Evolutionary conservation across 176 grass and related monocot genomes (phyloP), one percentile per base, ranked within the genome.

Genomic region (Raddia distichophylla): DNA sequence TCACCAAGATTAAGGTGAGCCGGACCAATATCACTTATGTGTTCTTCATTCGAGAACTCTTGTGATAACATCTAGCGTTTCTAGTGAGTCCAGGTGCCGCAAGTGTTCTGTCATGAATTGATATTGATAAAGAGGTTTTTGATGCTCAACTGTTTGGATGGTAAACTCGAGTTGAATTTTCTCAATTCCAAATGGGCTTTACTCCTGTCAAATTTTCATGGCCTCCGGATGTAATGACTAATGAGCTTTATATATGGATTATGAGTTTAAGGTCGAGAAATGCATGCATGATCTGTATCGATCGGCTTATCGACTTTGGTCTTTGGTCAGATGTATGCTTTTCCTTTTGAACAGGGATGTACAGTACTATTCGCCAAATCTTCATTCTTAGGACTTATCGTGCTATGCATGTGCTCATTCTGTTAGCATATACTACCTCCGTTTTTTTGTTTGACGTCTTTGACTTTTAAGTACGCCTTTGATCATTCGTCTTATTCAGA

Each of bases 11-110:
- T 27, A 27, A 1, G 45, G 22, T 61, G 85, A 87, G 72, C 85
- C 79, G 78, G 76, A 87, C 85, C 85, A 87, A 82, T 82, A 77
- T 87, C 85, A 76, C 85, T 87, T 71, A 76, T 87, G 85, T 87
- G 76, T 34, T 69, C 85, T 82, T 82, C 85, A 75, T 87, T 87
- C 85, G 18, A 18, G 34, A 50, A 17, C 5, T 56, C 34, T 27
- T 27, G 27, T 27, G 27, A 27, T 27, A 18, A 55, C 53, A 14
- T 17, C 5, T 11, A 49, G 48, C 8, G 10, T 49, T 15, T 2
- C 1, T 7, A 6, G 53, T 55, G 7, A 55, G 53, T 56, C 16
- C 37, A 40, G 37, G 37, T 5, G 4, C 37, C 53, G 16, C 18
- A 2, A 18, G 16, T 56, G 53, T 56, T 56, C 53, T 56, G 5